Conservation (phyloP, 116 monocot genomes). For the Zostera marina region DNA sequence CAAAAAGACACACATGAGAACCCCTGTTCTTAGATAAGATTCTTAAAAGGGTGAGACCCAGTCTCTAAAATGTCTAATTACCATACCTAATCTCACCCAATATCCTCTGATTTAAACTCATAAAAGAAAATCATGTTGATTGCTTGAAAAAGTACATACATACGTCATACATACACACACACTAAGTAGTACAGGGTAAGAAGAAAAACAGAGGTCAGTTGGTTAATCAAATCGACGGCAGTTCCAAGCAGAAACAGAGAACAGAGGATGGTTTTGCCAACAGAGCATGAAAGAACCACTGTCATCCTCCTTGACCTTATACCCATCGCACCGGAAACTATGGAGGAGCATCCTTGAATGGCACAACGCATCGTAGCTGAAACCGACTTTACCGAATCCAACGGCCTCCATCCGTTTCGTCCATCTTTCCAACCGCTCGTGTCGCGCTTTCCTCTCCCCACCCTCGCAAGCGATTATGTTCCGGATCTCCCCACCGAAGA, state of each 20-base stretch:
- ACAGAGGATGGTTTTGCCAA: constrained; percentile 45
- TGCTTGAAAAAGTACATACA: no score
- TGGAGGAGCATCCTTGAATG: constrained; percentile 36
- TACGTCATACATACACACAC: no score
- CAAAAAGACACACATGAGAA: no score
- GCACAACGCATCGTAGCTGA: constrained; percentile 29
- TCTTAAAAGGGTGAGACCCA: no score
- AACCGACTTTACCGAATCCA: constrained; percentile 27
- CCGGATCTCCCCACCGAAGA: constrained; percentile 55
- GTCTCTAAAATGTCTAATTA: no score
- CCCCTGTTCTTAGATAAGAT: no score
- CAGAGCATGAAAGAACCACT: constrained; percentile 30
- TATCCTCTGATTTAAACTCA: no score
- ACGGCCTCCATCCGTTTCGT: constrained; percentile 22
- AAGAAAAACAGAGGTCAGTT: no score
- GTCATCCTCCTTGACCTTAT: constrained; percentile 31
- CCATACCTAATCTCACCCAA: no score
- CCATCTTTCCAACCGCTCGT: constrained; percentile 57
- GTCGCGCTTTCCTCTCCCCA: constrained; percentile 45
- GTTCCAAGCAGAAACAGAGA: constrained; percentile 50
- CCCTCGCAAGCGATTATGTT: constrained; percentile 57
- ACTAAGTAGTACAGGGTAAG: no score
- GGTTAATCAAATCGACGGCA: constrained; percentile 27
- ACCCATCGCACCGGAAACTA: constrained; percentile 21
- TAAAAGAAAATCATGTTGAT: no score